phyloP scores from a whole-genome alignment of 2,329 filamentous ascomycete genomes.

The Claviceps pazoutovae region DNA sequence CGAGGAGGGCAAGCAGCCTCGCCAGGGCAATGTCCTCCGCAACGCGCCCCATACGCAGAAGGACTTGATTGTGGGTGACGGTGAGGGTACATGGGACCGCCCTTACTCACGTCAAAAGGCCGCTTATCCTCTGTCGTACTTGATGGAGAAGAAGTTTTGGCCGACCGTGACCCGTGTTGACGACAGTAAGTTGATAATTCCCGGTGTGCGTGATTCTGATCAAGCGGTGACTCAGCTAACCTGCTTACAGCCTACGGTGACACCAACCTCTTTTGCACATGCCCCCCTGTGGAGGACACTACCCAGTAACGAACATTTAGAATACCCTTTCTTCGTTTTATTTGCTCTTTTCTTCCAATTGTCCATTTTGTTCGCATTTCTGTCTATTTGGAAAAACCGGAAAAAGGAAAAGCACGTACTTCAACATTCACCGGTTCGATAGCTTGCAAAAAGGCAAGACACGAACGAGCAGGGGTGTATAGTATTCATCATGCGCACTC shows the following conservation, averaged over 20 bases:
- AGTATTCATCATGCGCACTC: slow-evolving; percentile 2
- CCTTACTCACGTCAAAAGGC: slow-evolving; percentile 69
- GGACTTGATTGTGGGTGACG: slow-evolving; percentile 53
- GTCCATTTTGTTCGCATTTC: neutral
- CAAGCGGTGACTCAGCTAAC: slow-evolving; percentile 1
- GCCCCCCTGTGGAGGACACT: slow-evolving; percentile 64
- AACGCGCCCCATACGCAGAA: slow-evolving; percentile 75
- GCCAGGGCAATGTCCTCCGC: slow-evolving; percentile 72
- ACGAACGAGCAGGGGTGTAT: neutral
- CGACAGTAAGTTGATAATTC: slow-evolving; percentile 50
- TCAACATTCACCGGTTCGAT: neutral
- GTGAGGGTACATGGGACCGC: slow-evolving; percentile 56
- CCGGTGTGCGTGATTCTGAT: neutral
- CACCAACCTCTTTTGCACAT: slow-evolving; percentile 88
- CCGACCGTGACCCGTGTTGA: slow-evolving; percentile 75
- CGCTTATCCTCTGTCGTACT: slow-evolving; percentile 69
- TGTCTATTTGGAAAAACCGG: no score
- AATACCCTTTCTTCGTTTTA: neutral
- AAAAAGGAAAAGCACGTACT: neutral
- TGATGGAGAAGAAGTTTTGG: slow-evolving; percentile 98
- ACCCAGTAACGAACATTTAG: slow-evolving; percentile 11
- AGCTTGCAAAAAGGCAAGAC: neutral
- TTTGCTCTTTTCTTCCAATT: neutral
- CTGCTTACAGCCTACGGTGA: slow-evolving; percentile 58
- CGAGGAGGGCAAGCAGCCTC: slow-evolving; percentile 64